Evolutionary conservation across 1,284 basidiomycete genomes (phyloP).

Genomic region (Sanghuangporus weigelae): DNA sequence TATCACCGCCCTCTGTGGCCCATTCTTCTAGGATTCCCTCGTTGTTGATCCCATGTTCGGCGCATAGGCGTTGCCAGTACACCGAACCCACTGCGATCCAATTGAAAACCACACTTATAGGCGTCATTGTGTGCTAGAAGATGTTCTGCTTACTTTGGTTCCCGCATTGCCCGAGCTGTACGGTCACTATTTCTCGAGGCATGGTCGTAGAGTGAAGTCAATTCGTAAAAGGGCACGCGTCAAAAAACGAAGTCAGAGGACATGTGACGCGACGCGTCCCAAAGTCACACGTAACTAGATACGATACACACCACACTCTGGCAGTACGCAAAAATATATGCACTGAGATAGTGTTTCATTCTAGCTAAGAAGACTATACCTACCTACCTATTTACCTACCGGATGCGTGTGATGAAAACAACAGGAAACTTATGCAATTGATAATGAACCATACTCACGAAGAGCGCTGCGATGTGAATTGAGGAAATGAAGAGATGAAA

Average conservation of each 20-base stretch:
- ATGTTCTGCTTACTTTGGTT: constrained; percentile 71
- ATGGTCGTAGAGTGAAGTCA: constrained; percentile 33
- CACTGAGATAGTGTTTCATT: not conserved
- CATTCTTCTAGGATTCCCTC: constrained; percentile 93
- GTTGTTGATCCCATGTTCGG: constrained; percentile 92
- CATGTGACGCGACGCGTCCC: constrained; percentile 5
- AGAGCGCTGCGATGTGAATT: not conserved
- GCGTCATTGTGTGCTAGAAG: not conserved
- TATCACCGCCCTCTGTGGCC: constrained; percentile 90
- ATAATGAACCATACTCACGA: constrained; percentile 2
- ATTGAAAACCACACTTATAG: constrained; percentile 15
- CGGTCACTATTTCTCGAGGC: constrained; percentile 85
- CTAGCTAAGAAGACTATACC: constrained; percentile 4
- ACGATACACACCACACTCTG: not conserved
- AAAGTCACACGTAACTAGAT: not conserved
- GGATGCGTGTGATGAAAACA: constrained; percentile 12
- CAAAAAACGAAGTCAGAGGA: not conserved
- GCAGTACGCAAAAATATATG: not conserved
- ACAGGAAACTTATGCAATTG: constrained; percentile 12
- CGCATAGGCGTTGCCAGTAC: constrained; percentile 94
- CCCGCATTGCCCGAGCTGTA: constrained; percentile 92
- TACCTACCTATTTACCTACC: constrained; percentile 2
- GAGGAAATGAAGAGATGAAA: not conserved
- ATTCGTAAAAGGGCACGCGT: constrained; percentile 18
- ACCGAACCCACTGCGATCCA: constrained; percentile 70